Conservation (phyloP, 805 yeast species). For the Candida golubevii region DNA sequence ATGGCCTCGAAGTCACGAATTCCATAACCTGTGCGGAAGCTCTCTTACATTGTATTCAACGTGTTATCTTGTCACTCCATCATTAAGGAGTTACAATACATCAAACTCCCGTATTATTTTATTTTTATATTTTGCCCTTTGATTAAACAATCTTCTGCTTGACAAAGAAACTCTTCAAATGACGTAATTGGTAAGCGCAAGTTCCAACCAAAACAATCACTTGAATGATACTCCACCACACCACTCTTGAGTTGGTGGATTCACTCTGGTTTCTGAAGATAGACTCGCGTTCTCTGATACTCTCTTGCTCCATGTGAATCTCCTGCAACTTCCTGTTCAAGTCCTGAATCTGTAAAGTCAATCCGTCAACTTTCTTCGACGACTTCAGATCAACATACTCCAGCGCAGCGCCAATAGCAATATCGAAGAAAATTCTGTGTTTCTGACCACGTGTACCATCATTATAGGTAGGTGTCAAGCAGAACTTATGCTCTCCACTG, state of each 20-base stretch:
- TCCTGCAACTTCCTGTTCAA: slow-evolving; percentile 54
- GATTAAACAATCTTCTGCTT: slow-evolving; percentile 78
- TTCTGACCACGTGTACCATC: slow-evolving; percentile 63
- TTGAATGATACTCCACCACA: slow-evolving; percentile 73
- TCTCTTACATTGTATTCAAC: too few relatives aligned
- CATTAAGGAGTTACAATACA: too few relatives aligned
- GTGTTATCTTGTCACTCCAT: too few relatives aligned
- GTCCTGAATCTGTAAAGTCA: slow-evolving; percentile 52
- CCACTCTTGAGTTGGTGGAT: slow-evolving; percentile 65
- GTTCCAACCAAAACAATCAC: slow-evolving; percentile 60
- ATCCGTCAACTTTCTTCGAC: slow-evolving; percentile 47
- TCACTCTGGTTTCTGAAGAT: slow-evolving; percentile 75
- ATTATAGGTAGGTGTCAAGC: slow-evolving; percentile 58
- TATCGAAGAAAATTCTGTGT: slow-evolving; percentile 71
- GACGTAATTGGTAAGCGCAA: slow-evolving; percentile 72
- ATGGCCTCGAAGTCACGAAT: too few relatives aligned
- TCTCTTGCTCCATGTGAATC: slow-evolving; percentile 61
- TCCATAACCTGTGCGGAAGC: too few relatives aligned
- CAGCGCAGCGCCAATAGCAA: slow-evolving; percentile 60
- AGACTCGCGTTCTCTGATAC: slow-evolving; percentile 74
- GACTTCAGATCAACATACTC: slow-evolving; percentile 60
- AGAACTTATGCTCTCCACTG: slow-evolving; percentile 79
- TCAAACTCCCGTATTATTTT: not conserved
- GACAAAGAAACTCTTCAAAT: slow-evolving; percentile 75
- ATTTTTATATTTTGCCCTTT: not conserved